These are phyloP conservation scores for Cordyceps farinosa DNA, from an alignment of 2,329 filamentous ascomycete genomes.

Conservation along the genomic window DNA sequence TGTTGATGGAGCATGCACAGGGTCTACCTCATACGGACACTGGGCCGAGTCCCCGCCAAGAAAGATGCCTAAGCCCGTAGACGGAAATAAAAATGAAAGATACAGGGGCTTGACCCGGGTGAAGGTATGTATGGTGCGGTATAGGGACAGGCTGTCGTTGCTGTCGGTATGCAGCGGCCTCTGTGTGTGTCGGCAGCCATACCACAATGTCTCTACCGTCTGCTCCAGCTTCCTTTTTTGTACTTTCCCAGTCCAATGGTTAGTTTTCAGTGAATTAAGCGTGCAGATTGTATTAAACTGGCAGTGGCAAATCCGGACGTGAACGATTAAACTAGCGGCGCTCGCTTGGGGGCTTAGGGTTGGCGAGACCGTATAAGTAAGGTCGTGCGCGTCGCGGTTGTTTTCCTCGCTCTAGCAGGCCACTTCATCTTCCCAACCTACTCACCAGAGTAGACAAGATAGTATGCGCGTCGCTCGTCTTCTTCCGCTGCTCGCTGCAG, in stretches of 20 bases:
- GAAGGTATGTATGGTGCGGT: not conserved
- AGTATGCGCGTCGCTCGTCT: constrained; percentile 6
- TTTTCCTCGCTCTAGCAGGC: not conserved
- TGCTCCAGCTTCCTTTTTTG: not conserved
- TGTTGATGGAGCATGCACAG: too few relatives aligned
- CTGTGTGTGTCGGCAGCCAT: not conserved
- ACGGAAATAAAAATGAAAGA: not conserved
- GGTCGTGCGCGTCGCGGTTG: not conserved
- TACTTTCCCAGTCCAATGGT: not conserved
- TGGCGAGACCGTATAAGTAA: not conserved
- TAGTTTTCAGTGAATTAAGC: not conserved
- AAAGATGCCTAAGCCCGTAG: not conserved
- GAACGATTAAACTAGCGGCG: not conserved
- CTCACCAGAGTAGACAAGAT: not conserved
- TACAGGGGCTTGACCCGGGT: not conserved
- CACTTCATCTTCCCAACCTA: not conserved
- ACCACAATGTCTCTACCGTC: not conserved
- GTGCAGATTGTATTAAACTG: not conserved
- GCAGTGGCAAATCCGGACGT: not conserved
- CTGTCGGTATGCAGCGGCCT: not conserved
- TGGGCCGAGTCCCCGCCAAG: not conserved
- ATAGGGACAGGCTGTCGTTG: not conserved
- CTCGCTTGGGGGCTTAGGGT: not conserved
- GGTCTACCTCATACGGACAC: not conserved
- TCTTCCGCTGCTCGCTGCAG: not conserved